These are phyloP conservation scores for Canariomyces notabilis DNA, from an alignment of 2,329 filamentous ascomycete species.

Conservation along the genomic window DNA sequence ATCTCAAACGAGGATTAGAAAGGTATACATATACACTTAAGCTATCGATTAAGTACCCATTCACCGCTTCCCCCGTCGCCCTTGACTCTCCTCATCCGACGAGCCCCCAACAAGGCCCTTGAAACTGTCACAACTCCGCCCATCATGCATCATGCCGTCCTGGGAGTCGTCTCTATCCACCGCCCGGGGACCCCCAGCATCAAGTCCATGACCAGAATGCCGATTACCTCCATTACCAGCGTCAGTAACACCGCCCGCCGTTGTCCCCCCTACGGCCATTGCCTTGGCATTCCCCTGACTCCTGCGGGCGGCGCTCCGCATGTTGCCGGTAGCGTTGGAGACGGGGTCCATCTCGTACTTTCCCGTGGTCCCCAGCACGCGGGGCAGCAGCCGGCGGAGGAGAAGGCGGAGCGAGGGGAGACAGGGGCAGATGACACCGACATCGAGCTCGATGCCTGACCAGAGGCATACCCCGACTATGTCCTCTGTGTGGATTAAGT, in stretches of 20 bases:
- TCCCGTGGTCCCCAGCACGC: slow-evolving; percentile 12
- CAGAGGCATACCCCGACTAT: slow-evolving; percentile 21
- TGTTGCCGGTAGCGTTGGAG: background rate
- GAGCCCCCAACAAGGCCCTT: slow-evolving; percentile 10
- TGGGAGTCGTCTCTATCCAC: background rate
- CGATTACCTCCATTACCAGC: background rate
- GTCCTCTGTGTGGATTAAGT: slow-evolving; percentile 20
- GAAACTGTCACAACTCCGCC: slow-evolving; percentile 12
- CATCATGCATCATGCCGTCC: background rate
- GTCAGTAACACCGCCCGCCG: background rate
- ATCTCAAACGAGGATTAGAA: too few relatives aligned
- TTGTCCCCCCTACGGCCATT: background rate
- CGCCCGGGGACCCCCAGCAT: too few relatives aligned
- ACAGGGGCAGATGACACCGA: slow-evolving; percentile 25
- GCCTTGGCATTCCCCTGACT: background rate
- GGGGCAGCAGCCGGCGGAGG: slow-evolving; percentile 17
- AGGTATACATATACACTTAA: too few relatives aligned
- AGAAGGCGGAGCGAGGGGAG: slow-evolving; percentile 23
- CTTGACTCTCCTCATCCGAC: slow-evolving; percentile 9
- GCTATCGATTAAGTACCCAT: too few relatives aligned
- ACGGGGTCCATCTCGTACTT: slow-evolving; percentile 19
- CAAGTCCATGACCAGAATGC: slow-evolving; percentile 4
- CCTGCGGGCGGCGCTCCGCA: slow-evolving; percentile 3
- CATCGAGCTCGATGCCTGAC: slow-evolving; percentile 23
- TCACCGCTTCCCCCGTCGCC: background rate